These are phyloP conservation scores for Bryoerythrophyllum caledonicum DNA, from an alignment of 225 moss, liverwort and hornwort genomes.

Conservation along the genomic window DNA sequence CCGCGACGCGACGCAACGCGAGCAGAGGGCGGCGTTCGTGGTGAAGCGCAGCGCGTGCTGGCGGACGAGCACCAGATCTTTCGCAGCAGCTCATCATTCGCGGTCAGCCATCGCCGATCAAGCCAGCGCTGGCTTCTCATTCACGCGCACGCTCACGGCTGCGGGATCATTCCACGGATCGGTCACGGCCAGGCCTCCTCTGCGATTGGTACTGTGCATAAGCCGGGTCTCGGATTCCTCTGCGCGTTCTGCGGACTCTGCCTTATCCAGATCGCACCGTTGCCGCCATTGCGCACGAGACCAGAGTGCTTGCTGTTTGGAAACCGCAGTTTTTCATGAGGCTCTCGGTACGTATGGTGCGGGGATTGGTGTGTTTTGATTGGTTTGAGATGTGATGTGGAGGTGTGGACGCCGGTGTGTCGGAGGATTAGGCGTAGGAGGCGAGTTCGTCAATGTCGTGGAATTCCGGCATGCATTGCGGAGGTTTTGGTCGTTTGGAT, in stretches of 20 bases:
- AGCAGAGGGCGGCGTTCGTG: neutral
- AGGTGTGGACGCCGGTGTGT: too few species aligned
- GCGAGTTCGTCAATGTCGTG: conserved; percentile 26
- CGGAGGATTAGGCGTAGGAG: neutral
- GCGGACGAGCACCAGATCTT: neutral
- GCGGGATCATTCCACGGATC: neutral
- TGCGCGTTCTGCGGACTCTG: conserved; percentile 7
- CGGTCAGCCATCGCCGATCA: conserved; percentile 34
- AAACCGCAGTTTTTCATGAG: conserved; percentile 8
- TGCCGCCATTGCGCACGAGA: conserved; percentile 28
- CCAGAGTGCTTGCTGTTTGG: neutral
- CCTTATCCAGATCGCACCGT: conserved; percentile 40
- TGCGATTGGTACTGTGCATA: too few species aligned
- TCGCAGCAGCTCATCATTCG: neutral
- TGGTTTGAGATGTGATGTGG: conserved; percentile 5
- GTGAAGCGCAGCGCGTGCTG: neutral
- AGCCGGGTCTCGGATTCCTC: too few species aligned
- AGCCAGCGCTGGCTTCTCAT: conserved; percentile 7
- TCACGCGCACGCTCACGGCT: neutral
- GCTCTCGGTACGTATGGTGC: conserved; percentile 15
- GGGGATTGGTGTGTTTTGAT: conserved; percentile 1
- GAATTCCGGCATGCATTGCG: neutral
- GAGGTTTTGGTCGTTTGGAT: neutral
- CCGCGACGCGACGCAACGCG: neutral
- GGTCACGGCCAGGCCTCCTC: too few species aligned